Evolutionary conservation across 2,329 filamentous ascomycete species (phyloP).

Genomic region (Camptophora hylomeconis): DNA sequence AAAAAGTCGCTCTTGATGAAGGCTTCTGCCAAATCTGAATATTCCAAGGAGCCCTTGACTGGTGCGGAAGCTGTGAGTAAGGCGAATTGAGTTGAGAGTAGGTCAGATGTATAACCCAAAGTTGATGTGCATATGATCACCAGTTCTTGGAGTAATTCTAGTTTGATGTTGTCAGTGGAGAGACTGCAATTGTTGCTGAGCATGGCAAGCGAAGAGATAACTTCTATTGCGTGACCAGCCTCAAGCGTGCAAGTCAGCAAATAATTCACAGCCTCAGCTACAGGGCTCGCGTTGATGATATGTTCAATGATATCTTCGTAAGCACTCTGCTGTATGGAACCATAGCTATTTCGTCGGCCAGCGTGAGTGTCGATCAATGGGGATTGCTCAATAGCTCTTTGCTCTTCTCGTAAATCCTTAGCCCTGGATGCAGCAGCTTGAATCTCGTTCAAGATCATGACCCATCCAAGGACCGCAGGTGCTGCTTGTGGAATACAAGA

Average conservation of each 20-base stretch:
- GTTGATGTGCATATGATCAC: slow-evolving; percentile 53
- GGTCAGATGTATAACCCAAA: slow-evolving; percentile 59
- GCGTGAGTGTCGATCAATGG: slow-evolving; percentile 19
- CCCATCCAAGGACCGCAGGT: slow-evolving; percentile 71
- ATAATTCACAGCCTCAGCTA: slow-evolving; percentile 35
- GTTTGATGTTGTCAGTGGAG: slow-evolving; percentile 1
- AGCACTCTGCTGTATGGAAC: slow-evolving; percentile 25
- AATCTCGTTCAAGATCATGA: slow-evolving; percentile 59
- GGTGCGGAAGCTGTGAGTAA: slow-evolving; percentile 43
- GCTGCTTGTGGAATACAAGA: slow-evolving; percentile 48
- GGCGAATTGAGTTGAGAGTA: slow-evolving; percentile 53
- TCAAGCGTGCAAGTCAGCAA: too few species aligned
- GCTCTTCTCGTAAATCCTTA: slow-evolving; percentile 38
- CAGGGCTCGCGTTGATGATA: slow-evolving; percentile 25
- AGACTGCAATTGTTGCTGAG: too few species aligned
- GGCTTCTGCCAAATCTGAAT: slow-evolving; percentile 23
- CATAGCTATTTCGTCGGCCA: slow-evolving; percentile 18
- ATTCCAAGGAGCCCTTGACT: slow-evolving; percentile 3
- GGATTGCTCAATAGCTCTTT: slow-evolving; percentile 28
- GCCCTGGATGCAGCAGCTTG: slow-evolving; percentile 49
- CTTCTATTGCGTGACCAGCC: too few species aligned
- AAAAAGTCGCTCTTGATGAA: slow-evolving; percentile 46
- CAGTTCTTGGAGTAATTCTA: slow-evolving; percentile 48
- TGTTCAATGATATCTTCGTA: slow-evolving; percentile 36
- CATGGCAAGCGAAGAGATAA: too few species aligned